Evolutionary conservation across 2,329 filamentous ascomycete genomes (phyloP).

Genomic region (Epichloe hybrida): DNA sequence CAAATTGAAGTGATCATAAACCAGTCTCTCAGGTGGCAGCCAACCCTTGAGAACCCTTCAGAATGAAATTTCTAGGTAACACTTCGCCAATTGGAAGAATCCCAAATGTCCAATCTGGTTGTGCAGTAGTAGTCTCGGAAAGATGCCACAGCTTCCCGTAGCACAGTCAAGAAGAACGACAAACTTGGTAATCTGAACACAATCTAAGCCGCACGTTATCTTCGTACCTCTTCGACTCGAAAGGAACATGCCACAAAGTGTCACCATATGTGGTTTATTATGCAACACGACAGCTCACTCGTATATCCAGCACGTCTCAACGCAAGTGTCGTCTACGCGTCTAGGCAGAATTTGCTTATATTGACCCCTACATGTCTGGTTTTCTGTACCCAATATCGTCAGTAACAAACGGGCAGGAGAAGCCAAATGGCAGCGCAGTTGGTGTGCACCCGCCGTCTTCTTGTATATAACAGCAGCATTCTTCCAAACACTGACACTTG

Average conservation of each 20-base stretch:
- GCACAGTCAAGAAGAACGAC: no score
- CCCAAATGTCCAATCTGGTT: no score
- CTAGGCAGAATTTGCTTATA: not conserved
- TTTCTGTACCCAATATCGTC: conserved; percentile 2
- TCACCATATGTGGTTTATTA: not conserved
- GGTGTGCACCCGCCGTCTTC: not conserved
- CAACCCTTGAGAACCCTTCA: no score
- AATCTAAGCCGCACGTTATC: no score
- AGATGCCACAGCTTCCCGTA: no score
- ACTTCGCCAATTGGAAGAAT: no score
- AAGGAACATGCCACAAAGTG: not conserved
- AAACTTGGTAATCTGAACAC: no score
- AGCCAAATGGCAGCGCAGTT: not conserved
- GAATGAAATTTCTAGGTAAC: no score
- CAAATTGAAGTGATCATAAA: no score
- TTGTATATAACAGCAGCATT: not conserved
- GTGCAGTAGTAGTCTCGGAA: no score
- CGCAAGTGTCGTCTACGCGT: not conserved
- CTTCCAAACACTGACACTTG: not conserved
- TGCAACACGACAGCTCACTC: not conserved
- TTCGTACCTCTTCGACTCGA: no score
- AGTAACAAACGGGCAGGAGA: not conserved
- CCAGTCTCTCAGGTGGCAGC: no score
- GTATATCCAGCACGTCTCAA: not conserved
- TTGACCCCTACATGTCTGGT: not conserved